phyloP scores from a whole-genome alignment of 2,329 filamentous ascomycete genomes.

The Aspergillus ochraceus region DNA sequence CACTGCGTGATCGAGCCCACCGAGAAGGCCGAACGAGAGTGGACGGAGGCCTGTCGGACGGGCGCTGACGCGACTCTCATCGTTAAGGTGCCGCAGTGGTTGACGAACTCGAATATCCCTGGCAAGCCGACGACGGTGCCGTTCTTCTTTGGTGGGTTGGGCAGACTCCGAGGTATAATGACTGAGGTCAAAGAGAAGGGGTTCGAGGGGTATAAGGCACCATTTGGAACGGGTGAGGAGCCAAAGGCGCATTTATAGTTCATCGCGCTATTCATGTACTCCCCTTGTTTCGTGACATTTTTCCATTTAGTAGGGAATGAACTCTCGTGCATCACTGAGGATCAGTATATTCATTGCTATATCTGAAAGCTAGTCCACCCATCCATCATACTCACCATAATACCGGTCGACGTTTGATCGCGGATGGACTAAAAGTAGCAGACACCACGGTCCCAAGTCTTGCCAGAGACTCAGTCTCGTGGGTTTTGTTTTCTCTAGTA shows the following conservation, averaged over 20 bases:
- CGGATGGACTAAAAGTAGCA: no score
- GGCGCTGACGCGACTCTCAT: background rate
- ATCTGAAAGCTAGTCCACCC: no score
- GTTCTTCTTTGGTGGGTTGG: constrained; percentile 10
- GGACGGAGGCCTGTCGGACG: constrained; percentile 1
- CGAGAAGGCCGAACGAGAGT: background rate
- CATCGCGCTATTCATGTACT: background rate
- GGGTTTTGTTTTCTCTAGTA: no score
- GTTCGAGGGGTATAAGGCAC: constrained; percentile 5
- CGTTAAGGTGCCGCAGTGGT: constrained; percentile 7
- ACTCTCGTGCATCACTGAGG: no score
- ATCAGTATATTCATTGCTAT: no score
- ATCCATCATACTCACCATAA: no score
- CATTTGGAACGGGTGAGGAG: background rate
- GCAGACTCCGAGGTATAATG: background rate
- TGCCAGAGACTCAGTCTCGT: no score
- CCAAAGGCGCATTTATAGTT: background rate
- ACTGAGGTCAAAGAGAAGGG: constrained; percentile 1
- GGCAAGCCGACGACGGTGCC: constrained; percentile 19
- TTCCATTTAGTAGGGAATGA: no score
- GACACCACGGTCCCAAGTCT: no score
- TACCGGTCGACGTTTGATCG: no score
- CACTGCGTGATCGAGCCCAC: constrained; percentile 11
- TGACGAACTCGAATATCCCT: constrained; percentile 14
- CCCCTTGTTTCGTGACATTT: no score